phyloP scores from a whole-genome alignment of 2,329 filamentous ascomycete species.

The Raffaelea albimanens region DNA sequence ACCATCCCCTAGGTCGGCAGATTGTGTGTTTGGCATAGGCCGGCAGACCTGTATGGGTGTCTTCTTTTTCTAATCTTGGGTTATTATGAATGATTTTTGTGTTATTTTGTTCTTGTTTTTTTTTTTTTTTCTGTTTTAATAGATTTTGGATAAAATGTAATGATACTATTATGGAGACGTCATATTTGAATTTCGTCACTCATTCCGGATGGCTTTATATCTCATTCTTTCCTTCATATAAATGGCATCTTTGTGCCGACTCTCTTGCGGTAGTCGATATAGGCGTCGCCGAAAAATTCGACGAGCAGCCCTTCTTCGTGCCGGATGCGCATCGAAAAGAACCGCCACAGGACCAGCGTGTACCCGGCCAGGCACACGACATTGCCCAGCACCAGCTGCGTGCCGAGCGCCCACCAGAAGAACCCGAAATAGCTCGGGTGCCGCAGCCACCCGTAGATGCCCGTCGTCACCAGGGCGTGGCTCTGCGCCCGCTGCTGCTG shows the following conservation, averaged over 20 bases:
- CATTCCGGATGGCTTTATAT: too few species aligned
- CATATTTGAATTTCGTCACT: too few species aligned
- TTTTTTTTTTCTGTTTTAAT: too few species aligned
- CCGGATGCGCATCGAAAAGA: constrained; percentile 66
- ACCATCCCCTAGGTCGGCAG: too few species aligned
- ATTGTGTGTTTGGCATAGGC: too few species aligned
- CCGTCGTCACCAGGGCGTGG: constrained; percentile 74
- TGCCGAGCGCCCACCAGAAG: constrained; percentile 97
- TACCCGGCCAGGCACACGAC: constrained; percentile 67
- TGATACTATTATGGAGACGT: too few species aligned
- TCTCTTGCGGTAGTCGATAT: constrained; percentile 59
- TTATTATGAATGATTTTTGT: too few species aligned
- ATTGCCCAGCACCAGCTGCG: constrained; percentile 85
- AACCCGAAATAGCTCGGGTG: constrained; percentile 97
- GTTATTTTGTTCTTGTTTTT: too few species aligned
- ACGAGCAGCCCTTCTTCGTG: constrained; percentile 73
- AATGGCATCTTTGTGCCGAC: constrained; percentile 78
- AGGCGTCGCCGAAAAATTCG: constrained; percentile 77
- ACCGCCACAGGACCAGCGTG: constrained; percentile 67
- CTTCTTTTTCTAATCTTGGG: too few species aligned
- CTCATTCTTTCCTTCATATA: constrained; percentile 27
- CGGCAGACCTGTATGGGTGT: too few species aligned
- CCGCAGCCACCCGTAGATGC: constrained; percentile 65
- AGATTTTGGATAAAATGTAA: too few species aligned
- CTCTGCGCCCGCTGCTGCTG: constrained; percentile 58